Percentiles rank a stretch among this genome's conserved stretches.
phyloP scores from a whole-genome alignment of 202 grass and related monocot species.

The Musa balbisiana region DNA sequence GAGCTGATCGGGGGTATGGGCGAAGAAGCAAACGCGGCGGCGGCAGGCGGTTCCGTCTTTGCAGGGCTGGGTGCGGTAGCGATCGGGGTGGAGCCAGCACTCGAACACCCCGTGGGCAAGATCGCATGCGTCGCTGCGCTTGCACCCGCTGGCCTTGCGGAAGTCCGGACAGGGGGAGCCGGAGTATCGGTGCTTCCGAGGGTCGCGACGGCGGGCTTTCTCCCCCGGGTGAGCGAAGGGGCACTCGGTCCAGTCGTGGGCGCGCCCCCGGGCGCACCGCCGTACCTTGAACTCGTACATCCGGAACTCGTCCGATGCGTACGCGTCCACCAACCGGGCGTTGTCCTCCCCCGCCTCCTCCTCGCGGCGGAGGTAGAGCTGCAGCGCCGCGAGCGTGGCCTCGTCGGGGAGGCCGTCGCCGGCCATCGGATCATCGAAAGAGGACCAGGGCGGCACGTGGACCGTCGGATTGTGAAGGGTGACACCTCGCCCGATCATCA shows the following conservation, averaged over 20 bases:
- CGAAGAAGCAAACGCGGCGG: slow-evolving; percentile 92
- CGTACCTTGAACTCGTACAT: slow-evolving; percentile 99
- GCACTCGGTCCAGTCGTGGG: slow-evolving; percentile 98
- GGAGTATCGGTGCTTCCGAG: slow-evolving; percentile 81
- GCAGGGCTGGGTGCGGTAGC: slow-evolving; percentile 91
- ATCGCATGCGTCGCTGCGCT: slow-evolving; percentile 74
- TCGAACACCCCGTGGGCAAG: slow-evolving; percentile 94
- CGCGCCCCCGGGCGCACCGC: slow-evolving; percentile 53
- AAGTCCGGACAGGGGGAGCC: slow-evolving; percentile 87
- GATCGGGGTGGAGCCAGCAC: slow-evolving; percentile 87
- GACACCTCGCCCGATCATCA: slow-evolving; percentile 43
- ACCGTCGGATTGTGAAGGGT: slow-evolving; percentile 30
- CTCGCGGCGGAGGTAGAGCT: slow-evolving; percentile 42
- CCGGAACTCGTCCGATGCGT: slow-evolving; percentile 71
- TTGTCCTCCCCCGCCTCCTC: neutral
- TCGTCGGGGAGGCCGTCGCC: slow-evolving; percentile 28
- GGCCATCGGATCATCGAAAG: slow-evolving; percentile 33
- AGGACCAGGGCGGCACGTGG: slow-evolving; percentile 54
- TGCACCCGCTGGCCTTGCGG: slow-evolving; percentile 72
- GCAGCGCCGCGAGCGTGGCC: slow-evolving; percentile 32
- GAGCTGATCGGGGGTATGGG: slow-evolving; percentile 69
- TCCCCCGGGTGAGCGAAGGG: slow-evolving; percentile 87
- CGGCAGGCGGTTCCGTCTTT: slow-evolving; percentile 85
- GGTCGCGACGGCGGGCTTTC: slow-evolving; percentile 79
- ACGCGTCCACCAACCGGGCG: slow-evolving; percentile 39